Base-by-base conservation (phyloP, 148 eudicot species). In the Rhododendron vialii region DNA sequence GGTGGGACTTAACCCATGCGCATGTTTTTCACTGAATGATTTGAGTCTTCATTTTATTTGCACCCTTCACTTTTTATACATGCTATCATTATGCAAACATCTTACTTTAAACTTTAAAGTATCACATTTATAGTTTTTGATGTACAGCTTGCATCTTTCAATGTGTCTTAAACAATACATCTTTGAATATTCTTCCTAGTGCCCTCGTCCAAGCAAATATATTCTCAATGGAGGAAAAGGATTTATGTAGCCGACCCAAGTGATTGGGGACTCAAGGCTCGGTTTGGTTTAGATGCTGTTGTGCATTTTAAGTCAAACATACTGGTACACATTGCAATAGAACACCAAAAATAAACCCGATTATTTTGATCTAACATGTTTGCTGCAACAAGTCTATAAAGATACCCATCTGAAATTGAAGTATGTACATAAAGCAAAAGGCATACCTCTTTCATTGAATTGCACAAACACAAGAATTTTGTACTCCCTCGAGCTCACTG, bases 391-490 rank as follows among this genome's bases (percentile, higher is more conserved):
- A 28, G n/a, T 51, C 15, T 50, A 51, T 80, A 33, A 15, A 80
- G 26, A 36, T 35, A 35, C 7, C 17, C 48, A 82, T 59, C 48
- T 17, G 22, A 36, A 35, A 35, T 35, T 82, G 28, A 57, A 57
- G 73, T 20, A 38, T 48, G 24, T 20, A 18, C 18, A 26, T 43
- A 82, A 20, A 61, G 51, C 33, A 43, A 17, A 14, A 26, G 74
- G 53, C n/a, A 4, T 71, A 84, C 63, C 65, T 84, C 20, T 69
- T 53, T 88, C 82, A 86, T 61, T 85, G 89, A 76, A 89, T 88
- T 74, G 61, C 80, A 65, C 91, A 89, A 20, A 84, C 80, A 80
- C 91, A 87, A 26, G 91, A 87, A 50, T 86, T 89, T 13, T 86
- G 78, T 17, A 86, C 88, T 59, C 86, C 86, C 79, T 22, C 84